Percentiles rank a stretch among this genome's conserved stretches.
These are phyloP conservation scores for Delonix regia DNA, from an alignment of 306 rosid species.

Conservation along the genomic window DNA sequence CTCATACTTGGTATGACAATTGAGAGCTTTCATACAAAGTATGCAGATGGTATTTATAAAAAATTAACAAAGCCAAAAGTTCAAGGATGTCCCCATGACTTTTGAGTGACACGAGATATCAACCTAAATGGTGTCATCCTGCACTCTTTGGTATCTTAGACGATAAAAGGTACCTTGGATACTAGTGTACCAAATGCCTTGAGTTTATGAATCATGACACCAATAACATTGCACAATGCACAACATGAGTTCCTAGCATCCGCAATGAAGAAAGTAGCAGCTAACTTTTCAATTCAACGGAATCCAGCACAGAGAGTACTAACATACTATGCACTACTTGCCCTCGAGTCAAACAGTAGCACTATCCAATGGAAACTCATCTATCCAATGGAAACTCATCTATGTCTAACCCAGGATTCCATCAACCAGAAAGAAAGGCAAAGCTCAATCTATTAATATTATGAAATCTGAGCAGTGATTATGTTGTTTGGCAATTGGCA, in stretches of 20 bases:
- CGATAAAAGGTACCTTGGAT: not conserved
- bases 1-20: not conserved
- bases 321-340: not conserved
- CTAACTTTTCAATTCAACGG: not conserved
- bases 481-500: conserved; percentile 5
- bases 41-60: not conserved
- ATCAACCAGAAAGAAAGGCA: conserved; percentile 18
- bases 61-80: not conserved
- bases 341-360: not conserved
- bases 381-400: not conserved
- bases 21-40: not conserved
- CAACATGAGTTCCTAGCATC: not conserved
- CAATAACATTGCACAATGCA: not conserved
- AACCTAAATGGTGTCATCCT: not conserved
- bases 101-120: not conserved
- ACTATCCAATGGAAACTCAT: not conserved
- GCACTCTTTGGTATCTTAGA: not conserved
- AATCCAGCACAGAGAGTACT: not conserved
- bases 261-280: not conserved
- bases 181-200: not conserved
- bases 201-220: conserved; percentile 1
- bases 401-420: conserved; percentile 4
- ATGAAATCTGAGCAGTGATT: not conserved
- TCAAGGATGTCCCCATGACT: not conserved
- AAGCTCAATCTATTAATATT: not conserved